Evolutionary conservation across 1,139 yeast genomes (phyloP).

Genomic region (Hyphopichia khmerensis): DNA sequence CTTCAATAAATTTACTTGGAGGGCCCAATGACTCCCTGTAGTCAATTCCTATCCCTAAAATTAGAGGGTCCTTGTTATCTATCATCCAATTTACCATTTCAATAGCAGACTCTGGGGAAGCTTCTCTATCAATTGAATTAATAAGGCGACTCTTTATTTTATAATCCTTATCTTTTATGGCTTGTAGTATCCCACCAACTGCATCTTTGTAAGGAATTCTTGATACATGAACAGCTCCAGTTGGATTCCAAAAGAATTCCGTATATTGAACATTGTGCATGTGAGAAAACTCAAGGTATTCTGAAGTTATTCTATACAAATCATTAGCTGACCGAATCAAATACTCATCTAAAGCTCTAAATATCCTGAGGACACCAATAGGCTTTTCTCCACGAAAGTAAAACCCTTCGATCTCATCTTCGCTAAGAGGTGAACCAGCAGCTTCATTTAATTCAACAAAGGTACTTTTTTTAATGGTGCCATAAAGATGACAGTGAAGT

Average conservation of each 20-base stretch:
- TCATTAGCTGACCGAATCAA: constrained; percentile 16
- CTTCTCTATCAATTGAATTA: constrained; percentile 21
- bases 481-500: constrained; percentile 23
- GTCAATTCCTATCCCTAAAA: constrained; percentile 23
- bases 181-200: constrained; percentile 17
- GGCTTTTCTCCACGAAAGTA: constrained; percentile 23
- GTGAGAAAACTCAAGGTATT: constrained; percentile 16
- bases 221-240: constrained; percentile 20
- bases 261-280: constrained; percentile 17
- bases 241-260: constrained; percentile 25
- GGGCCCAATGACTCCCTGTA: constrained; percentile 21
- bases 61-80: constrained; percentile 12
- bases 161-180: constrained; percentile 13
- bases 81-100: constrained; percentile 13
- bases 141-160: constrained; percentile 16
- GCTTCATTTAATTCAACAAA: constrained; percentile 14
- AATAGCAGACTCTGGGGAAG: constrained; percentile 15
- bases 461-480: constrained; percentile 19
- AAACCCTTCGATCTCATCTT: constrained; percentile 17
- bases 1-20: constrained; percentile 17
- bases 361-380: constrained; percentile 20
- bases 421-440: constrained; percentile 13
- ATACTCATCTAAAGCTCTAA: constrained; percentile 18
- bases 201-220: constrained; percentile 17
- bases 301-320: constrained; percentile 16